Evolutionary conservation across 495 filamentous ascomycete species (phyloP), one percentile per base, ranked within the genome.

Genomic region (Podospora appendiculata): DNA sequence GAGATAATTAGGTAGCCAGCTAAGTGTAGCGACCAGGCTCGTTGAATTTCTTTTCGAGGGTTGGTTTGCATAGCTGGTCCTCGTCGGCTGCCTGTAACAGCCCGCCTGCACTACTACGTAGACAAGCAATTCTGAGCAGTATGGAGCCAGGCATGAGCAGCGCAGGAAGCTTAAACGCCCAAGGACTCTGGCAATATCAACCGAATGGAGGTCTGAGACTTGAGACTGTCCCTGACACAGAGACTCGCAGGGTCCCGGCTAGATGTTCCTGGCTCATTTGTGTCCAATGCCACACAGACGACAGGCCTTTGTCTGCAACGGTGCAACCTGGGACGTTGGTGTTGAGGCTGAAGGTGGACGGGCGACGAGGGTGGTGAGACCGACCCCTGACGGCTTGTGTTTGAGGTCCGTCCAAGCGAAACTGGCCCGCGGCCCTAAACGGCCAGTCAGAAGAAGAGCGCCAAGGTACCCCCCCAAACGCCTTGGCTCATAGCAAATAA

Each of bases 381-480:
- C 18, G 55, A 57, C 55, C 58, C 62, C 58, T 61, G 66, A 69
- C 66, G 53, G 43, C 57, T 59, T 43, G 54, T 59, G 66, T 69
- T 62, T 56, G 64, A 65, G 62, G 58, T 54, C 45, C 13, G 59
- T 49, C 65, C 50, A 60, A 57, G 55, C 62, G 66, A 67, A 58
- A 67, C 64, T 48, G 45, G 55, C 51, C 57, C 40, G 12, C 38
- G 14, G 14, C 12, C 38, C 38, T 3, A 7, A 41, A 41, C 12
- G 45, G 52, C 52, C 36, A 43, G 44, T 44, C 35, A 25, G 35
- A 48, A 51, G 44, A 48, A 47, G 51, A 52, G 41, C 43, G n/a
- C 13, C 35, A 16, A 44, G 32, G 19, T 47, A 32, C 52, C 58
- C 45, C 36, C 52, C 12, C 50, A 19, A 33, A 25, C 45, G 34